Evolutionary conservation across 2,329 filamentous ascomycete species (phyloP).

Genomic region (Macrophomina tecta): DNA sequence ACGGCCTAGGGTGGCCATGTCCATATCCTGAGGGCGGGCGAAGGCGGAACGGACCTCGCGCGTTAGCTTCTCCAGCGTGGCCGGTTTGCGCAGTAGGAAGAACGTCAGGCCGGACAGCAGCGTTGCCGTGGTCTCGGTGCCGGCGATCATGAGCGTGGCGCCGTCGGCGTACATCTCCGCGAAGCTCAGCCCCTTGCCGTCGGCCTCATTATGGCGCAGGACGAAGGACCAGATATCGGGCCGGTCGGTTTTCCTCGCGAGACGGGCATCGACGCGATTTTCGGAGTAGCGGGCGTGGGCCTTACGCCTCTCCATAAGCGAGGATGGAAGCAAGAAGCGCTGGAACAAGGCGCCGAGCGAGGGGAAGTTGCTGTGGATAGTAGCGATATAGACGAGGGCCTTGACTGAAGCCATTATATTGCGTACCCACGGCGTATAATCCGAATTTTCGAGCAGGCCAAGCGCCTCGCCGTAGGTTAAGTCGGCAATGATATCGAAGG

Average conservation of each 20-base stretch:
- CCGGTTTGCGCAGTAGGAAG: constrained; percentile 38
- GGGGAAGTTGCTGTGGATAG: constrained; percentile 17
- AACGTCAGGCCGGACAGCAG: constrained; percentile 48
- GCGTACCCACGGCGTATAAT: constrained; percentile 43
- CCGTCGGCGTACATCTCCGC: constrained; percentile 49
- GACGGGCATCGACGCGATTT: constrained; percentile 34
- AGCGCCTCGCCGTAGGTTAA: constrained; percentile 42
- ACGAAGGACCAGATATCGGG: constrained; percentile 49
- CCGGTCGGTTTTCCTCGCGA: constrained; percentile 31
- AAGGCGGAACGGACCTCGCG: constrained; percentile 40
- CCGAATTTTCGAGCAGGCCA: constrained; percentile 38
- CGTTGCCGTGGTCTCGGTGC: constrained; percentile 54
- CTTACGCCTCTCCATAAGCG: background rate
- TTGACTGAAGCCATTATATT: constrained; percentile 38
- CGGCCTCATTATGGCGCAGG: constrained; percentile 39
- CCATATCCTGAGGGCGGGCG: constrained; percentile 41
- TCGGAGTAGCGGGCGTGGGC: background rate
- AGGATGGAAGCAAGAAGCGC: background rate
- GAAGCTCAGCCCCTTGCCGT: constrained; percentile 33
- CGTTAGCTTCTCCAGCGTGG: constrained; percentile 36
- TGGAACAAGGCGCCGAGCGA: background rate
- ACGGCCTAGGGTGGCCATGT: constrained; percentile 37
- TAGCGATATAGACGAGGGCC: background rate
- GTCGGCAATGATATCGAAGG: constrained; percentile 44
- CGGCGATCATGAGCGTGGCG: constrained; percentile 49